These are phyloP conservation scores for Trichoderma breve DNA, from an alignment of 2,329 filamentous ascomycete species.

Conservation along the genomic window DNA sequence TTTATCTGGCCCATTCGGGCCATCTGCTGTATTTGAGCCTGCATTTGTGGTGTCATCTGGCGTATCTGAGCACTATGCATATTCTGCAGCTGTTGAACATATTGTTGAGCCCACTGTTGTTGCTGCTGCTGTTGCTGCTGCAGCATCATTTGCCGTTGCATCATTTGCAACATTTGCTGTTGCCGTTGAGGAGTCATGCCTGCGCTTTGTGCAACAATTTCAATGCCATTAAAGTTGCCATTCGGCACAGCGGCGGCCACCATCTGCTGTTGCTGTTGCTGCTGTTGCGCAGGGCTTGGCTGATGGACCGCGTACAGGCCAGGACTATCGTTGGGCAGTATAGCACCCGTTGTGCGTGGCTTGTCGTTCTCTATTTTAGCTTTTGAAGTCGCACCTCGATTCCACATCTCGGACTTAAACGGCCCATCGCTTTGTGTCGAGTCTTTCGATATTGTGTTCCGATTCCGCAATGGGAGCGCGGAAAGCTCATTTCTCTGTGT, in stretches of 20 bases:
- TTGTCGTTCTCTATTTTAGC: not conserved
- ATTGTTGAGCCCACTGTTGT: conserved; percentile 44
- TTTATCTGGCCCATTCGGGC: conserved; percentile 33
- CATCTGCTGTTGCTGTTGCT: conserved; percentile 43
- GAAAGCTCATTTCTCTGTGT: not conserved
- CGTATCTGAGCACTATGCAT: conserved; percentile 38
- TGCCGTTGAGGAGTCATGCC: conserved; percentile 37
- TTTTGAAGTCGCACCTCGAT: not conserved
- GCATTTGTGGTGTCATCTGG: conserved; percentile 39
- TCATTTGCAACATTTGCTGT: conserved; percentile 35
- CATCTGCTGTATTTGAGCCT: conserved; percentile 40
- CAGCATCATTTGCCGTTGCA: conserved; percentile 39
- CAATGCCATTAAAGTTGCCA: conserved; percentile 38
- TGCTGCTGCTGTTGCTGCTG: conserved; percentile 45
- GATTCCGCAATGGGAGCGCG: not conserved
- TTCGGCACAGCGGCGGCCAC: conserved; percentile 43
- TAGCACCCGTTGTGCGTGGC: not conserved
- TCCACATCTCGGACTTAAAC: not conserved
- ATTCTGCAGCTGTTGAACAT: conserved; percentile 43
- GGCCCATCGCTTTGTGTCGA: not conserved
- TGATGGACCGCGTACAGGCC: too few species aligned
- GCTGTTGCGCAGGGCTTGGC: conserved; percentile 19
- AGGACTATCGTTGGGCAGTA: too few species aligned
- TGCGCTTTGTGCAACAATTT: conserved; percentile 28
- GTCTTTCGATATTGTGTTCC: not conserved